Conservation (phyloP, 1,284 basidiomycete genomes). For the Cryptococcus sp. region DNA sequence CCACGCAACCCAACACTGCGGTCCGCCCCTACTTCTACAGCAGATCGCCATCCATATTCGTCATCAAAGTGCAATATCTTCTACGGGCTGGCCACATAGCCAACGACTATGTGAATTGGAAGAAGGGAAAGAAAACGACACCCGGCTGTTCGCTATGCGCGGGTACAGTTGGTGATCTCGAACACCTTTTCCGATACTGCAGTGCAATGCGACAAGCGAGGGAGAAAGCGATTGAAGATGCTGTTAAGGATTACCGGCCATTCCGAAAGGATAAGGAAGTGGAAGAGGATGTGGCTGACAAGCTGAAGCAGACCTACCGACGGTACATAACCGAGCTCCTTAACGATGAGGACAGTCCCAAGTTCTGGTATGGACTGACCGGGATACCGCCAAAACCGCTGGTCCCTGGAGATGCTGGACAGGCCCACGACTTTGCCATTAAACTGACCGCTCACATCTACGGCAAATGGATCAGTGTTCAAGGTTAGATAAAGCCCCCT, state of each 20-base stretch:
- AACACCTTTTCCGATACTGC: too few species aligned
- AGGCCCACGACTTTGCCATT: neutral
- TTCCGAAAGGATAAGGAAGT: neutral
- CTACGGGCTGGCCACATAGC: neutral
- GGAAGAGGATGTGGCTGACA: neutral
- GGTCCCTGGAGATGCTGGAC: too few species aligned
- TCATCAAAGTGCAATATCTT: neutral
- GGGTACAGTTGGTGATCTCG: too few species aligned
- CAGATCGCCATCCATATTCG: neutral
- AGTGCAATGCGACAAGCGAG: too few species aligned
- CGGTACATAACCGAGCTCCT: too few species aligned
- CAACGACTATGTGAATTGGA: too few species aligned
- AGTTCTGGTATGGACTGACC: neutral
- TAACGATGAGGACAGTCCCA: neutral
- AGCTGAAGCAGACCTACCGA: neutral
- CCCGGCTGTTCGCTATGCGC: too few species aligned
- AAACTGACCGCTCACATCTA: neutral
- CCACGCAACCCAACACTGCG: neutral
- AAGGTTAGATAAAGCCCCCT: neutral
- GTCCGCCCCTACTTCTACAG: neutral
- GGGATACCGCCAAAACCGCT: neutral
- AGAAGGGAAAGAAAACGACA: too few species aligned
- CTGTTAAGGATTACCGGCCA: neutral
- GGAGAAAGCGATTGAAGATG: too few species aligned
- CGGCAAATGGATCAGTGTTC: neutral